These are phyloP conservation scores for Nidula niveotomentosa DNA, from an alignment of 1,284 basidiomycete species.

Conservation along the genomic window DNA sequence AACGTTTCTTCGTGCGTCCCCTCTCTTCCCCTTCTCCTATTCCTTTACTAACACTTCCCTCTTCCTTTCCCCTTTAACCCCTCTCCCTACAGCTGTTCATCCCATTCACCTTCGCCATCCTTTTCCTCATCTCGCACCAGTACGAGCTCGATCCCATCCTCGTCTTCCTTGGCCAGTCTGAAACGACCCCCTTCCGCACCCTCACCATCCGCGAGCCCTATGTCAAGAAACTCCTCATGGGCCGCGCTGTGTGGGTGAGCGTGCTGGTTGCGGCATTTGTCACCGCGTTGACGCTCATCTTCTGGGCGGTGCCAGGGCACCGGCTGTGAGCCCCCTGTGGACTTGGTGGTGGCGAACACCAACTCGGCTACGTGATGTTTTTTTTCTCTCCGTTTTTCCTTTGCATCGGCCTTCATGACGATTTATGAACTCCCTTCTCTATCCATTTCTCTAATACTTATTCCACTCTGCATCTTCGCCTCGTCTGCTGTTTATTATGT, in stretches of 20 bases:
- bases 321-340: conserved; percentile 46
- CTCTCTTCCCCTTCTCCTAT: neutral
- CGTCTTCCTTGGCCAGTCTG: conserved; percentile 82
- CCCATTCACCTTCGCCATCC: conserved; percentile 88
- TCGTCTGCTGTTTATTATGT: neutral
- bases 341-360: no score
- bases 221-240: conserved; percentile 85
- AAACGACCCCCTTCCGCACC: conserved; percentile 91
- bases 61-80: conserved; percentile 11
- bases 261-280: conserved; percentile 70
- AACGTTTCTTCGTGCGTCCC: conserved; percentile 88
- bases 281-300: conserved; percentile 80
- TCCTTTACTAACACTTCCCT: neutral
- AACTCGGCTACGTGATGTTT: neutral
- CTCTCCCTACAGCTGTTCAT: conserved; percentile 74
- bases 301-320: conserved; percentile 92
- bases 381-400: neutral
- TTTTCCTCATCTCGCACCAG: conserved; percentile 91
- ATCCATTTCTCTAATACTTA: conserved; percentile 1
- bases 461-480: neutral
- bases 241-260: conserved; percentile 85
- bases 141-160: conserved; percentile 96
- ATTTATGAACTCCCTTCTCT: conserved; percentile 5
- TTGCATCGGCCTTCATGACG: conserved; percentile 4
- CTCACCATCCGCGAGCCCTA: conserved; percentile 90